A percentile compares a stretch with the other conserved stretches of the same genome.
phyloP scores from a whole-genome alignment of 495 filamentous ascomycete genomes.

The Arthonia radiata region DNA sequence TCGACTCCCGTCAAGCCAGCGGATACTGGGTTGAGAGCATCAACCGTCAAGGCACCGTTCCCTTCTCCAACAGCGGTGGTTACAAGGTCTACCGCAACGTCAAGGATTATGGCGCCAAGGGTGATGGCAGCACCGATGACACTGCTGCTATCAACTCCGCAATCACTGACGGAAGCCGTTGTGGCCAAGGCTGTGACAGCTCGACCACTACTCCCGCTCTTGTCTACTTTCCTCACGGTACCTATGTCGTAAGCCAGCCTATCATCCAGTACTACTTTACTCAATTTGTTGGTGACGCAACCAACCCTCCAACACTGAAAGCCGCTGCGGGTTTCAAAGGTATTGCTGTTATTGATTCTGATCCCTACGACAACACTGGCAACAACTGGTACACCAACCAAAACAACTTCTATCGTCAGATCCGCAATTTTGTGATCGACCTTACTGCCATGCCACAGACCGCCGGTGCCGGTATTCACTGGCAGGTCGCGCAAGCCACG shows the following conservation, averaged over 20 bases:
- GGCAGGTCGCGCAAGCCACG: constrained; percentile 93
- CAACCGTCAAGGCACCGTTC: constrained; percentile 39
- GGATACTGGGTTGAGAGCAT: constrained; percentile 67
- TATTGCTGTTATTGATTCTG: constrained; percentile 74
- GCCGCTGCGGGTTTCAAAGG: constrained; percentile 46
- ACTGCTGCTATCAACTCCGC: constrained; percentile 75
- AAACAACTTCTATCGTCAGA: constrained; percentile 96
- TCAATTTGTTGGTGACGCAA: constrained; percentile 48
- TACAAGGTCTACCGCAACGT: constrained; percentile 79
- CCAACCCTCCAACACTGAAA: constrained; percentile 49
- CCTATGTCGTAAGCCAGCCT: constrained; percentile 30
- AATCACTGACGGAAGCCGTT: constrained; percentile 46
- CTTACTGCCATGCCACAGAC: constrained; percentile 39
- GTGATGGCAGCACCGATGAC: constrained; percentile 61
- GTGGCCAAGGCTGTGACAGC: constrained; percentile 55
- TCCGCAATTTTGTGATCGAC: constrained; percentile 89
- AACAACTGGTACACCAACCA: constrained; percentile 65
- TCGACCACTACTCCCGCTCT: constrained; percentile 41
- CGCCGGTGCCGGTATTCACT: constrained; percentile 54
- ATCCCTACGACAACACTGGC: constrained; percentile 45
- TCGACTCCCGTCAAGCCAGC: no score
- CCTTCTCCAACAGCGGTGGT: constrained; percentile 30
- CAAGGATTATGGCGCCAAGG: constrained; percentile 54
- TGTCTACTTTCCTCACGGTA: constrained; percentile 58
- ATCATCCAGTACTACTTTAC: constrained; percentile 43